These are phyloP conservation scores for Mimosa pudica DNA, from an alignment of 306 rosid genomes.

Conservation along the genomic window DNA sequence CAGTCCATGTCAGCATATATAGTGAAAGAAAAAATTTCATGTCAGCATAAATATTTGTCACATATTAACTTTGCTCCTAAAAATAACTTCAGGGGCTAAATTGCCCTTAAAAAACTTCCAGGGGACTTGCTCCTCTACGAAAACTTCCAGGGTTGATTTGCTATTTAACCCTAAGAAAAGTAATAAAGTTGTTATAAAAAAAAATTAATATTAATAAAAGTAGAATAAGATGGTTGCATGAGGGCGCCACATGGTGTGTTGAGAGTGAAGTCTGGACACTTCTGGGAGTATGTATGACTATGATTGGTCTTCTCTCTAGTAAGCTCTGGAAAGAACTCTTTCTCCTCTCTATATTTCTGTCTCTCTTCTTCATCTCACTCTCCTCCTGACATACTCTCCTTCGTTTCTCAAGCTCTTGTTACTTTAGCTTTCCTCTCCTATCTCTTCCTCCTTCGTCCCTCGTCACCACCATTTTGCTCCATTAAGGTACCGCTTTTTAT, in stretches of 20 bases:
- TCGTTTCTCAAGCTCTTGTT: not conserved
- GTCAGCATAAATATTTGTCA: no score
- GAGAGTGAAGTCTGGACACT: not conserved
- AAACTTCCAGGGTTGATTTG: no score
- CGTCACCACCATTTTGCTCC: constrained; percentile 6
- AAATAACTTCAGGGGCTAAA: no score
- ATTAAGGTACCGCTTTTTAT: not conserved
- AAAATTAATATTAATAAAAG: no score
- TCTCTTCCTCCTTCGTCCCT: not conserved
- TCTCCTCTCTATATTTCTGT: constrained; percentile 18
- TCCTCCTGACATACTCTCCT: not conserved
- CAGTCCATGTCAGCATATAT: no score
- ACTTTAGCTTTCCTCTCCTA: not conserved
- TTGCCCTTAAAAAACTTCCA: no score
- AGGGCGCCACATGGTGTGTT: not conserved
- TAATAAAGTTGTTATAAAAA: no score
- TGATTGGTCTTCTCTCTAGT: constrained; percentile 27
- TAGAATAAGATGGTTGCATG: not conserved
- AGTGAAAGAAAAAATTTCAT: no score
- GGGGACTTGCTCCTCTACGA: no score
- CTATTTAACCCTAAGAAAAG: no score
- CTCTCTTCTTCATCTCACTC: not conserved
- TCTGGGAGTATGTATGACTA: not conserved
- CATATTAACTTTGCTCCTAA: no score
- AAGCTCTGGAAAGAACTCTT: constrained; percentile 50